Percentiles rank a stretch among this genome's conserved stretches.
Conservation (phyloP, 2,329 filamentous ascomycete species). For the Cordyceps cicadae region DNA sequence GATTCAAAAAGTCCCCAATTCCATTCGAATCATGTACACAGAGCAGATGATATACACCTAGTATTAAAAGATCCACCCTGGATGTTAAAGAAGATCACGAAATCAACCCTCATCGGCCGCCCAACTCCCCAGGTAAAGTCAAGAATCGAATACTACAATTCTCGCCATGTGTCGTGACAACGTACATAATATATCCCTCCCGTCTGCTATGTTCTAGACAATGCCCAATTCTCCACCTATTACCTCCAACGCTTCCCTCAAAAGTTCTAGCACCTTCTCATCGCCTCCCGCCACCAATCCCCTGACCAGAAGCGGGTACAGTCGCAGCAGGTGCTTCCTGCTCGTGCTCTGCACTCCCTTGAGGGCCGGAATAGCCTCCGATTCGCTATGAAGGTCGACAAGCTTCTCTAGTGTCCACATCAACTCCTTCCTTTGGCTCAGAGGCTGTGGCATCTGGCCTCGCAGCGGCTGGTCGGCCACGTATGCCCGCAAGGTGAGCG, state of each 20-base stretch:
- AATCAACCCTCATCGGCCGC: no score
- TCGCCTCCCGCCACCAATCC: constrained; percentile 53
- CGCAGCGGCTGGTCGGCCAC: constrained; percentile 86
- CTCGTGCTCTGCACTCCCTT: constrained; percentile 44
- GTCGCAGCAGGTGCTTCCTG: constrained; percentile 67
- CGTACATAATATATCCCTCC: background rate
- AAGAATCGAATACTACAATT: background rate
- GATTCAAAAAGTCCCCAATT: no score
- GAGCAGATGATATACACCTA: no score
- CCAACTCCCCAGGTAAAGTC: background rate
- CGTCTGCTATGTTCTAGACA: background rate
- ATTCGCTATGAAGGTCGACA: constrained; percentile 59
- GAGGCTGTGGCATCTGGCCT: constrained; percentile 80
- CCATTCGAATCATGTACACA: no score
- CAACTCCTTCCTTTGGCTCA: constrained; percentile 72
- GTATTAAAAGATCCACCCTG: no score
- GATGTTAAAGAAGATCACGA: no score
- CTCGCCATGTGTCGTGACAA: constrained; percentile 13
- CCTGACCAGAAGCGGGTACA: constrained; percentile 70
- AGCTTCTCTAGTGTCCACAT: constrained; percentile 61
- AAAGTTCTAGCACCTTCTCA: constrained; percentile 46
- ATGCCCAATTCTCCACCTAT: constrained; percentile 51
- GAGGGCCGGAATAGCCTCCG: constrained; percentile 55
- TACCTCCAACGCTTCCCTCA: constrained; percentile 53
- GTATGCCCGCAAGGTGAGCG: constrained; percentile 73